A percentile compares a stretch with the other conserved stretches of the same genome.
phyloP scores from a whole-genome alignment of 2,329 filamentous ascomycete species.

The Nannizziopsis barbatae region DNA sequence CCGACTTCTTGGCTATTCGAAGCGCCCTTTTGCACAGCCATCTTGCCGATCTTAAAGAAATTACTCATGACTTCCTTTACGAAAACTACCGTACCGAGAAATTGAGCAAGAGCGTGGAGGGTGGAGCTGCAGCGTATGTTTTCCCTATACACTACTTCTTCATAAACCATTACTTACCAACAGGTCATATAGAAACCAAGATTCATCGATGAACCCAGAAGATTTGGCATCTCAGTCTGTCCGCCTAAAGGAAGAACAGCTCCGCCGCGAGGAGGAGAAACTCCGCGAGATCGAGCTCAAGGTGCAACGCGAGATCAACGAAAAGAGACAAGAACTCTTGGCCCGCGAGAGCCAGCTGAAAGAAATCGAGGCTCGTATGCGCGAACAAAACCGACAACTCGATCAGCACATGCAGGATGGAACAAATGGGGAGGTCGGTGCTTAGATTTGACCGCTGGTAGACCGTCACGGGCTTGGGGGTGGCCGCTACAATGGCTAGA shows the following conservation, averaged over 20 bases:
- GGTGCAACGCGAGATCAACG: conserved; percentile 99
- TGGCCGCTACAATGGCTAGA: not conserved
- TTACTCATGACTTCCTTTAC: conserved; percentile 98
- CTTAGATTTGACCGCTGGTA: not conserved
- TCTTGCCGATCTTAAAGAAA: conserved; percentile 96
- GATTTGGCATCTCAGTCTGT: conserved; percentile 94
- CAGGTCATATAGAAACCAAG: conserved; percentile 10
- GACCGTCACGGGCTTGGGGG: not conserved
- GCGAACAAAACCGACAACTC: conserved; percentile 52
- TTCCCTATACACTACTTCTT: not conserved
- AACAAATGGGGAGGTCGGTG: conserved; percentile 21
- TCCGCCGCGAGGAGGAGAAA: conserved; percentile 98
- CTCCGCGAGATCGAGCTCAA: conserved; percentile 98
- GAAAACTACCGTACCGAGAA: conserved; percentile 99
- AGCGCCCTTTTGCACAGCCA: conserved; percentile 96
- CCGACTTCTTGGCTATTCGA: conserved; percentile 93
- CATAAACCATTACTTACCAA: conserved; percentile 7
- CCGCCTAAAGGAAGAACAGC: conserved; percentile 97
- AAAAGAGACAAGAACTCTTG: conserved; percentile 96
- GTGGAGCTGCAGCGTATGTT: conserved; percentile 75
- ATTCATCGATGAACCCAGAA: conserved; percentile 49
- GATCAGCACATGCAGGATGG: conserved; percentile 17
- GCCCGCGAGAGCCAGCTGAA: conserved; percentile 96
- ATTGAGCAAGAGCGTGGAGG: conserved; percentile 97
- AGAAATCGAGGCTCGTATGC: conserved; percentile 97